phyloP scores from a whole-genome alignment of 305 asterid species.

The Euphrasia arctica region DNA sequence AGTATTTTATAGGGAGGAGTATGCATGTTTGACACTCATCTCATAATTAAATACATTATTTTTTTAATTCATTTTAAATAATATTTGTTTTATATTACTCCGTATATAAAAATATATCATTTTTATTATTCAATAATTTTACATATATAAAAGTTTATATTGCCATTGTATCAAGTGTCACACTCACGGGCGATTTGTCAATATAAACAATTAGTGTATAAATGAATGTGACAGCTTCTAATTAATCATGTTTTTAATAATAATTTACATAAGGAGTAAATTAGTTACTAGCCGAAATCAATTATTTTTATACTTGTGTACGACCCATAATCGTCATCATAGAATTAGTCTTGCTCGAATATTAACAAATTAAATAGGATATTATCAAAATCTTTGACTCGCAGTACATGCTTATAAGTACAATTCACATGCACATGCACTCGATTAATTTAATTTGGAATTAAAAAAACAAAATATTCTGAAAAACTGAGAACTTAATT shows the following conservation, averaged over 20 bases:
- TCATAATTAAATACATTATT: too few relatives aligned
- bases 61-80: too few relatives aligned
- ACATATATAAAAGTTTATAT: too few relatives aligned
- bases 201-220: neutral
- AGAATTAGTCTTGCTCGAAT: conserved; percentile 10
- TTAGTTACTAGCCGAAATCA: neutral
- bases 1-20: too few relatives aligned
- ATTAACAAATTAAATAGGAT: neutral
- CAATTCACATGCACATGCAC: conserved; percentile 17
- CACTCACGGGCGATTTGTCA: too few relatives aligned
- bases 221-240: neutral
- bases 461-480: neutral
- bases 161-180: too few relatives aligned
- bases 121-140: too few relatives aligned
- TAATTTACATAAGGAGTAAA: too few relatives aligned
- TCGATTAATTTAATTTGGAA: conserved; percentile 3
- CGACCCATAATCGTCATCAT: neutral
- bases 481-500: neutral
- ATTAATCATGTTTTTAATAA: neutral
- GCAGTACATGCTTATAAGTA: conserved; percentile 10
- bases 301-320: neutral
- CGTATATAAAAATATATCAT: too few relatives aligned
- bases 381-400: conserved; percentile 13
- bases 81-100: too few relatives aligned
- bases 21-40: too few relatives aligned